These are phyloP conservation scores for Bruguiera parviflora DNA, from an alignment of 345 rosid species.

Conservation along the genomic window DNA sequence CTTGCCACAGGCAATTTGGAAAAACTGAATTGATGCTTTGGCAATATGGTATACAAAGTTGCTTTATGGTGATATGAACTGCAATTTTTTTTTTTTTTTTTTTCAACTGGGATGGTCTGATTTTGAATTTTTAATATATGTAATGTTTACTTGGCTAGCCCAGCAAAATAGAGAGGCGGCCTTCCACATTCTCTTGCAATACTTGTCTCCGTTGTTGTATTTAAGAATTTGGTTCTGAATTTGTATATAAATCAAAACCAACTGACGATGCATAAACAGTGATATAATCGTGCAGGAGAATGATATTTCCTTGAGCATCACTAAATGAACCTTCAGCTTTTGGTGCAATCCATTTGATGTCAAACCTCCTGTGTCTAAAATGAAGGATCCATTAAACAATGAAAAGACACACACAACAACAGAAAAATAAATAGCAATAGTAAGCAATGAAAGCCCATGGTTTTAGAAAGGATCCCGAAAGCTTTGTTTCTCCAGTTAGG, in stretches of 20 bases:
- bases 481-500: slow-evolving; percentile 87
- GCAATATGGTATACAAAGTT: neutral
- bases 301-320: slow-evolving; percentile 95
- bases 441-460: slow-evolving; percentile 50
- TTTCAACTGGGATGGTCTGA: neutral
- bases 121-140: neutral
- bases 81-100: neutral
- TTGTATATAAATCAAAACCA: slow-evolving; percentile 80
- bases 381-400: slow-evolving; percentile 15
- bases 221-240: too few relatives aligned
- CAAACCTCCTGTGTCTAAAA: slow-evolving; percentile 75
- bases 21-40: slow-evolving; percentile 8
- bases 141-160: neutral
- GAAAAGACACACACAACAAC: slow-evolving; percentile 8
- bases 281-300: slow-evolving; percentile 83
- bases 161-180: neutral
- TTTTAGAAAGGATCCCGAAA: slow-evolving; percentile 88
- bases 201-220: neutral
- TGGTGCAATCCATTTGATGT: slow-evolving; percentile 93
- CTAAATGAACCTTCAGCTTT: slow-evolving; percentile 94
- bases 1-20: neutral
- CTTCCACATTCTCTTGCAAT: neutral
- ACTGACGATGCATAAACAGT: slow-evolving; percentile 74
- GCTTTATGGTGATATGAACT: neutral
- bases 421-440: slow-evolving; percentile 7